Evolutionary conservation across 2,329 filamentous ascomycete species (phyloP).

Genomic region (Tympanopsis confertula): DNA sequence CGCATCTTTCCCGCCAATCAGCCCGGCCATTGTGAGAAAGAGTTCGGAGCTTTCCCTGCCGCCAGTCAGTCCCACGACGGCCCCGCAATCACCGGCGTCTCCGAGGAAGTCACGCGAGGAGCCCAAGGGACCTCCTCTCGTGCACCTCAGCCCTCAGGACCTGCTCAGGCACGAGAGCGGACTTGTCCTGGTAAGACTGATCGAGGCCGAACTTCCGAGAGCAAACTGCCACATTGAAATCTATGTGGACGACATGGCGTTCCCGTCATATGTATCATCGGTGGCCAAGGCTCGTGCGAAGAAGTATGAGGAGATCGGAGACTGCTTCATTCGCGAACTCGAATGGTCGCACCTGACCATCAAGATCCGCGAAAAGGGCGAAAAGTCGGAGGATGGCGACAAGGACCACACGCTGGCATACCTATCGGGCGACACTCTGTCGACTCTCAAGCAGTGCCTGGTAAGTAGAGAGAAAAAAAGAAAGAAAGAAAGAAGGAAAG

Average conservation of each 20-base stretch:
- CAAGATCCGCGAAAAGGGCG: conserved; percentile 69
- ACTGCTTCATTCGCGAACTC: conserved; percentile 92
- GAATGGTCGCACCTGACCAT: conserved; percentile 90
- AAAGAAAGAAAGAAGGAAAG: too few relatives aligned
- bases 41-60: conserved; percentile 12
- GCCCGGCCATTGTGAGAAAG: conserved; percentile 15
- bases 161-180: conserved; percentile 80
- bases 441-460: conserved; percentile 78
- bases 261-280: conserved; percentile 75
- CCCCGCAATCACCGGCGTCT: conserved; percentile 29
- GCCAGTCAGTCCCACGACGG: conserved; percentile 24
- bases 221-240: conserved; percentile 72
- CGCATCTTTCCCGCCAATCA: conserved; percentile 28
- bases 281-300: conserved; percentile 58
- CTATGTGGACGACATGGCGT: conserved; percentile 87
- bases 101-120: conserved; percentile 37
- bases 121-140: conserved; percentile 54
- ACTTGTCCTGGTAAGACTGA: conserved; percentile 83
- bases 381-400: conserved; percentile 57
- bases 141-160: conserved; percentile 69
- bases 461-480: too few relatives aligned
- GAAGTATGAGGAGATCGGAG: conserved; percentile 83
- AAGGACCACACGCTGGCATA: conserved; percentile 71
- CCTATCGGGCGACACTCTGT: conserved; percentile 71
- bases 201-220: conserved; percentile 76